A percentile compares a stretch with the other conserved stretches of the same genome.
Evolutionary conservation across 306 rosid genomes (phyloP).

Genomic region (Canavalia ensiformis): DNA sequence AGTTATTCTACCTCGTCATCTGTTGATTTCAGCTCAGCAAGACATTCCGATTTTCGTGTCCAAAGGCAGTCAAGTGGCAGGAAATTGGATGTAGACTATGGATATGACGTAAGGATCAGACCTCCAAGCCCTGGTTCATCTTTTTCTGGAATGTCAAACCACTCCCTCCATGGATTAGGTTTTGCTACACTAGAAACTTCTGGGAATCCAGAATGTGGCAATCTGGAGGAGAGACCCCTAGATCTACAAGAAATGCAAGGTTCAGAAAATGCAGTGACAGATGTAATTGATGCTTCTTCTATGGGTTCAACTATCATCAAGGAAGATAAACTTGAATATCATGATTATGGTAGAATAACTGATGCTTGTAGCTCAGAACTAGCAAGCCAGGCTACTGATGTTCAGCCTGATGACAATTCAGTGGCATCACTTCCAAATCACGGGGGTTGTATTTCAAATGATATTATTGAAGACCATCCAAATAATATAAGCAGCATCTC

Average conservation of each 20-base stretch:
- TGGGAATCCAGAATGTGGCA: slow-evolving; percentile 48
- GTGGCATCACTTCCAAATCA: slow-evolving; percentile 47
- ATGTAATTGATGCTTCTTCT: slow-evolving; percentile 55
- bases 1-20: slow-evolving; percentile 85
- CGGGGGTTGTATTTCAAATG: slow-evolving; percentile 45
- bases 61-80: slow-evolving; percentile 72
- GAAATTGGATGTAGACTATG: slow-evolving; percentile 66
- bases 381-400: slow-evolving; percentile 42
- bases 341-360: slow-evolving; percentile 39
- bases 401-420: slow-evolving; percentile 47
- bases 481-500: slow-evolving; percentile 46
- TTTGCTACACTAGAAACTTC: slow-evolving; percentile 56
- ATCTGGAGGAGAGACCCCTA: slow-evolving; percentile 42
- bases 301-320: slow-evolving; percentile 45
- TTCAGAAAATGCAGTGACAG: slow-evolving; percentile 57
- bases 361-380: slow-evolving; percentile 60
- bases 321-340: slow-evolving; percentile 57
- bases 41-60: slow-evolving; percentile 63
- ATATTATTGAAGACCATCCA: slow-evolving; percentile 49
- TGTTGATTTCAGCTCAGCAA: slow-evolving; percentile 65
- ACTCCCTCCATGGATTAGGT: slow-evolving; percentile 52
- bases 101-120: slow-evolving; percentile 58
- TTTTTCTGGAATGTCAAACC: slow-evolving; percentile 53
- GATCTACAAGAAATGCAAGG: slow-evolving; percentile 49
- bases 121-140: slow-evolving; percentile 60